Evolutionary conservation across 1,139 yeast species (phyloP).

Genomic region (Debaryomycetaceae sp.): DNA sequence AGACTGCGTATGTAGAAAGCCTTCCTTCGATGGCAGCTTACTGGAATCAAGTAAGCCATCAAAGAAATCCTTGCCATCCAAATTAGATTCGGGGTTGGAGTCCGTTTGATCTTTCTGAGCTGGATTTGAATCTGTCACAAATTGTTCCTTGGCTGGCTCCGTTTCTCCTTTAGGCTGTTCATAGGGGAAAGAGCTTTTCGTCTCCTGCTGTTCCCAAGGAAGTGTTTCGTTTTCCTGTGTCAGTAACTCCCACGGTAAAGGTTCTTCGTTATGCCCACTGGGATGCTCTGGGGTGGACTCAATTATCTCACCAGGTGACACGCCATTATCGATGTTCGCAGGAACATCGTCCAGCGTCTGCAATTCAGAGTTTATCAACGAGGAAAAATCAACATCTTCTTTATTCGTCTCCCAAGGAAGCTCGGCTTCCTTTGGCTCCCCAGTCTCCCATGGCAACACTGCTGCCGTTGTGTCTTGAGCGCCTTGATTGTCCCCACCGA

Average conservation of each 20-base stretch:
- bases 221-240: constrained; percentile 1
- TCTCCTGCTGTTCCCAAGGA: constrained; percentile 6
- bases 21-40: not conserved
- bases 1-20: not conserved
- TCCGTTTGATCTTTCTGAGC: not conserved
- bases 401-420: constrained; percentile 3
- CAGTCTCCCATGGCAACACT: constrained; percentile 3
- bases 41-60: not conserved
- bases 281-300: not conserved
- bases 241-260: constrained; percentile 10
- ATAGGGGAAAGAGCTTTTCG: not conserved
- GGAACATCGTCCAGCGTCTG: not conserved
- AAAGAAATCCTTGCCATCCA: not conserved
- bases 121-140: not conserved
- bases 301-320: not conserved
- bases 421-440: constrained; percentile 1
- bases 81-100: not conserved
- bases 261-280: not conserved
- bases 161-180: not conserved
- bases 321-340: no score
- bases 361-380: not conserved
- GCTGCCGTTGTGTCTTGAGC: no score
- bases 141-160: not conserved
- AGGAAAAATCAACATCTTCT: not conserved
- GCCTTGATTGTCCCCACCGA: no score